Percentiles rank a stretch among this genome's conserved stretches.
These are phyloP conservation scores for Grosmannia huntii DNA, from an alignment of 2,329 filamentous ascomycete species.

Conservation along the genomic window DNA sequence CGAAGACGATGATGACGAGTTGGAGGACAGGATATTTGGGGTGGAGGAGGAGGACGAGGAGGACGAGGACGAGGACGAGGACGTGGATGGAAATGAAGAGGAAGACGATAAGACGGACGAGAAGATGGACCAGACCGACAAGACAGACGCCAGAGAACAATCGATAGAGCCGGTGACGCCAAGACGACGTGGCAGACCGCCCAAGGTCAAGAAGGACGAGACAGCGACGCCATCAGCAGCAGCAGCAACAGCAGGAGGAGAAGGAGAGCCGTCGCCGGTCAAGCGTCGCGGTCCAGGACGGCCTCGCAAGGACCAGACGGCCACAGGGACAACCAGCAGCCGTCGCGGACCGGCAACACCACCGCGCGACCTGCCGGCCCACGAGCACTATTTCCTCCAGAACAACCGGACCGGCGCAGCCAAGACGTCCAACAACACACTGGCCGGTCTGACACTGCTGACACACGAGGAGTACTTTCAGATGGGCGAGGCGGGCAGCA, in stretches of 20 bases:
- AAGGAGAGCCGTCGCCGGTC: conserved; percentile 25
- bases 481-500: conserved; percentile 31
- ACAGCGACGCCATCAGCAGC: too few species aligned
- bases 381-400: conserved; percentile 89
- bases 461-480: conserved; percentile 88
- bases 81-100: conserved; percentile 11
- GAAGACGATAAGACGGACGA: conserved; percentile 18
- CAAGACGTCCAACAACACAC: conserved; percentile 78
- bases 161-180: conserved; percentile 20
- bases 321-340: conserved; percentile 4
- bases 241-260: conserved; percentile 18
- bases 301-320: conserved; percentile 8
- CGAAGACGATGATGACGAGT: conserved; percentile 52
- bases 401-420: conserved; percentile 69
- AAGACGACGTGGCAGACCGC: conserved; percentile 24
- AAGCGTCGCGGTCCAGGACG: conserved; percentile 10
- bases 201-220: conserved; percentile 5
- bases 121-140: conserved; percentile 25
- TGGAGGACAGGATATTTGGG: conserved; percentile 56
- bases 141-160: conserved; percentile 29
- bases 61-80: conserved; percentile 23
- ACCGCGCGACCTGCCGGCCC: conserved; percentile 67
- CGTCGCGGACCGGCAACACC: conserved; percentile 46
- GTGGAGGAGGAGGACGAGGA: conserved; percentile 39
- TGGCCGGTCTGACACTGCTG: conserved; percentile 61